Evolutionary conservation across 345 rosid species (phyloP), one percentile per base, ranked within the genome.

Genomic region (Viola odorata): DNA sequence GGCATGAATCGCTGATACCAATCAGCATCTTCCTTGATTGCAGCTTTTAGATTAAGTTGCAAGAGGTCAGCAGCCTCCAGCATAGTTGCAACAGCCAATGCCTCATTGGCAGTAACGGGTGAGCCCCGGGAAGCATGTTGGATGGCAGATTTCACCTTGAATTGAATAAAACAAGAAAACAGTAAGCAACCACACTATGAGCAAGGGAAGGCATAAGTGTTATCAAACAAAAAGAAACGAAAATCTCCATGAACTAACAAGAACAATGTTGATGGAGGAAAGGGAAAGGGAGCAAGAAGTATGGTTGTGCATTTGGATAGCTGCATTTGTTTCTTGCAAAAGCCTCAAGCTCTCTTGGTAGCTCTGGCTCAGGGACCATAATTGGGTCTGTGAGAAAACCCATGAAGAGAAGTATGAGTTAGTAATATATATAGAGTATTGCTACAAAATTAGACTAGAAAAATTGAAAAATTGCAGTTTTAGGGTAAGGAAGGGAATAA

Each of bases 321-420:
- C 96, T 7, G 96, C 96, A 47, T 89, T 75, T 5, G 96, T 89
- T 75, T 92, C 97, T 39, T 83, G 76, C 40, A 89, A 71, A 63
- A 92, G 91, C 61, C 68, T 78, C 78, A 87, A 58, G 65, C 94
- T 87, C 32, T 82, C 82, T 61, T 84, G 76, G 65, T 87, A 89
- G 50, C 70, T 85, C 64, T 67, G 82, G 63, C 77, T 66, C 50
- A 83, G 75, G 48, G 82, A 75, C 89, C 90, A 82, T 67, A 92
- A 78, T 71, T 82, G 87, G 45, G 50, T 69, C 84, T 80, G 64
- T 60, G 37, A 15, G 57, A 9, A 60, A 42, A 68, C 53, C 41
- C 65, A 57, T n/a, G 5, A 49, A 32, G 12, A 61, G 37, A 17
- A 12, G 42, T 23, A 23, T 23, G 32, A 23, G 32, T 23, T 23